These are phyloP conservation scores for Bonia amplexicaulis DNA, from an alignment of 176 grass and related monocot genomes.

Conservation along the genomic window DNA sequence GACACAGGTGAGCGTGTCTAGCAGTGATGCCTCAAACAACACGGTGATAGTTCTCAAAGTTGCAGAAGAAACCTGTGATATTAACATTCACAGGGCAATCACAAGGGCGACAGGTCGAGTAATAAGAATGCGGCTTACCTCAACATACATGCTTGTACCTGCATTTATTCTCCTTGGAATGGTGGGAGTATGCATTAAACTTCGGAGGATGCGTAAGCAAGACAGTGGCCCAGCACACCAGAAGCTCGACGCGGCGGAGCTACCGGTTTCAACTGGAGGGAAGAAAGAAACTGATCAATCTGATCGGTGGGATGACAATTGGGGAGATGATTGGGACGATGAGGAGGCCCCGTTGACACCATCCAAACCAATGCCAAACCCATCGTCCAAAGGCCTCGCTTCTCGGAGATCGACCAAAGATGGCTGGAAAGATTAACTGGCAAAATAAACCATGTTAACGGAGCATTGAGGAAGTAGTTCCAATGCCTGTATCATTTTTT, in stretches of 20 bases:
- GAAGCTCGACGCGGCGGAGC: conserved; percentile 42
- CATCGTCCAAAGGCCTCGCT: conserved; percentile 77
- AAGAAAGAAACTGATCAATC: conserved; percentile 47
- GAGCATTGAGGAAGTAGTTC: background rate
- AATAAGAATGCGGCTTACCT: conserved; percentile 28
- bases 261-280: conserved; percentile 61
- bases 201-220: conserved; percentile 19
- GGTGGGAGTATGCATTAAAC: conserved; percentile 48
- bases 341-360: conserved; percentile 80
- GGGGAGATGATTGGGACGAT: conserved; percentile 82
- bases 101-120: conserved; percentile 30
- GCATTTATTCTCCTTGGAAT: conserved; percentile 40
- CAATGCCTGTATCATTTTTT: background rate
- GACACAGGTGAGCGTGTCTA: conserved; percentile 63
- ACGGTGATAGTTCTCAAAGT: conserved; percentile 49
- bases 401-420: conserved; percentile 72
- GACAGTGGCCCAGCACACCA: conserved; percentile 30
- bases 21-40: conserved; percentile 30
- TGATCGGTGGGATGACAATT: conserved; percentile 75
- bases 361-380: conserved; percentile 54
- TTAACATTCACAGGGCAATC: conserved; percentile 51
- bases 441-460: background rate
- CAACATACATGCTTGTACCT: conserved; percentile 41
- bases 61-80: conserved; percentile 47
- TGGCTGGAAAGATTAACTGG: conserved; percentile 76